A percentile compares a stretch with the other conserved stretches of the same genome.
These are phyloP conservation scores for Peltaster fructicola DNA, from an alignment of 2,329 filamentous ascomycete species.

Conservation along the genomic window DNA sequence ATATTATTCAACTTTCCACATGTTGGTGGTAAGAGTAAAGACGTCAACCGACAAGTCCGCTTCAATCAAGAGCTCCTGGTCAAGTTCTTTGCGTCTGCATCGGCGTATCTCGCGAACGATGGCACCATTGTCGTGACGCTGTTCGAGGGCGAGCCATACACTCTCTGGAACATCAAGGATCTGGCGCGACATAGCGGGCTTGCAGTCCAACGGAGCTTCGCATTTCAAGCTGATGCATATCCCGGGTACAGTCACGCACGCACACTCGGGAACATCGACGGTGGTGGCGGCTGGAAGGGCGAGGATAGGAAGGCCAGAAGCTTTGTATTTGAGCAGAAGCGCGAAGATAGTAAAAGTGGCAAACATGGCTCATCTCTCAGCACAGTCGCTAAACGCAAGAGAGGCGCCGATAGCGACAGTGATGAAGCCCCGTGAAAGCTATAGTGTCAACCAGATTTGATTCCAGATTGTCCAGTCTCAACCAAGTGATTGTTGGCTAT, in stretches of 20 bases:
- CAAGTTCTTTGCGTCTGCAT: constrained; percentile 43
- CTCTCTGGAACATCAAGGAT: constrained; percentile 85
- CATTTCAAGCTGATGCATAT: constrained; percentile 49
- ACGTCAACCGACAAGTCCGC: constrained; percentile 86
- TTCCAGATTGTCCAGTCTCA: too few relatives aligned
- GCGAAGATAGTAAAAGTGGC: too few relatives aligned
- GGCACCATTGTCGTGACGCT: constrained; percentile 62
- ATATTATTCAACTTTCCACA: constrained; percentile 97
- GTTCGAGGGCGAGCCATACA: constrained; percentile 89
- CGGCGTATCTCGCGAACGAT: constrained; percentile 34
- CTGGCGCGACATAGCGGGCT: constrained; percentile 62
- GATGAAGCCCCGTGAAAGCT: too few relatives aligned
- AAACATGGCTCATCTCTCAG: too few relatives aligned
- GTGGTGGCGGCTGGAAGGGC: constrained; percentile 30
- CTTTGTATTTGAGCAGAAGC: constrained; percentile 28
- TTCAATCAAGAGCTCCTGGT: constrained; percentile 71
- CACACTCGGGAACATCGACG: constrained; percentile 43
- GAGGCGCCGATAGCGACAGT: too few relatives aligned
- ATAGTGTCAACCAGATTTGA: too few relatives aligned
- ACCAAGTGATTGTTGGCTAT: too few relatives aligned
- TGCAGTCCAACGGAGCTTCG: constrained; percentile 51
- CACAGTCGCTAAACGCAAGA: too few relatives aligned
- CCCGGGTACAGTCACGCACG: constrained; percentile 58
- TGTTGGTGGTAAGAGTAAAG: constrained; percentile 76
- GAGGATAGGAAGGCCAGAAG: constrained; percentile 29